These are phyloP conservation scores for Colletotrichum eremochloae DNA, from an alignment of 2,329 filamentous ascomycete species.

Conservation along the genomic window DNA sequence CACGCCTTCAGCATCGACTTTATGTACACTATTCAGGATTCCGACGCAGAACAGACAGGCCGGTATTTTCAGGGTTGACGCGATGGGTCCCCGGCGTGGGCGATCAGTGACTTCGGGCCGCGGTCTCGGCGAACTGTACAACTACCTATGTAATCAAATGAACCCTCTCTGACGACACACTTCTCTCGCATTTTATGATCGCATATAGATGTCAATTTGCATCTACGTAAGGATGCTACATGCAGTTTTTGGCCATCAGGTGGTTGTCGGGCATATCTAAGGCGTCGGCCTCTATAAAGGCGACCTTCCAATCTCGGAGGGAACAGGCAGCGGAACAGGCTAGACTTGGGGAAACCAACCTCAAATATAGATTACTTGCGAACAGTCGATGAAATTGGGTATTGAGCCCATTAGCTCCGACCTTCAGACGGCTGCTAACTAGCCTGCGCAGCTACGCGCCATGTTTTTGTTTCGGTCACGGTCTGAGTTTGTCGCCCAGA, in stretches of 20 bases:
- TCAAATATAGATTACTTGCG: neutral
- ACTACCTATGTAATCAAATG: constrained; percentile 42
- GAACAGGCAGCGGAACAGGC: too few relatives aligned
- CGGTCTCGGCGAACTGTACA: constrained; percentile 34
- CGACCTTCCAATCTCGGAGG: neutral
- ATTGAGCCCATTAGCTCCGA: neutral
- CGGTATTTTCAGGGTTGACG: constrained; percentile 15
- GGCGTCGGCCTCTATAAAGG: neutral
- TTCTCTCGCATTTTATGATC: neutral
- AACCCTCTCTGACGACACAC: constrained; percentile 40
- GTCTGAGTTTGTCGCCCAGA: neutral
- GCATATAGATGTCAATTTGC: neutral
- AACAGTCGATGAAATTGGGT: neutral
- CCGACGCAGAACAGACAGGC: constrained; percentile 6
- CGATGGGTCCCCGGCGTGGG: constrained; percentile 13
- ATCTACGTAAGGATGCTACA: neutral
- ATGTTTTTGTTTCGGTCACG: too few relatives aligned
- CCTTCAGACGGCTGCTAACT: neutral
- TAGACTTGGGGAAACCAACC: neutral
- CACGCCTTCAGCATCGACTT: constrained; percentile 27
- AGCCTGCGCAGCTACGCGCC: neutral
- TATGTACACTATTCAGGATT: constrained; percentile 40
- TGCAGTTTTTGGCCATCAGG: neutral
- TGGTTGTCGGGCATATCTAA: neutral
- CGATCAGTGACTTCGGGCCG: constrained; percentile 2